Percentiles rank a stretch among this genome's conserved stretches.
Evolutionary conservation across 495 filamentous ascomycete genomes (phyloP).

Genomic region (Hypoxylon lenormandii): DNA sequence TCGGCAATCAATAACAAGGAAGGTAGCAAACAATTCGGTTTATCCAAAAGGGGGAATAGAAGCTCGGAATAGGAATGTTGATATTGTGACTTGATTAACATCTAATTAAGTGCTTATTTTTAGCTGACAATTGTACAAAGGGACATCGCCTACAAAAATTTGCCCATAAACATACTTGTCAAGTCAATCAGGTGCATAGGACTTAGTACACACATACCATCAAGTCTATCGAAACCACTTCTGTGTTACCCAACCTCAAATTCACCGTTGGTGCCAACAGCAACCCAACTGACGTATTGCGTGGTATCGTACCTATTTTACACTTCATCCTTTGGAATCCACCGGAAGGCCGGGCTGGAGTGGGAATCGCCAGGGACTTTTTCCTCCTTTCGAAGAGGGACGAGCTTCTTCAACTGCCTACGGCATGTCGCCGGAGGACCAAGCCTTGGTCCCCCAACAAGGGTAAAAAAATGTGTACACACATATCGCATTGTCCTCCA

Average conservation of each 20-base stretch:
- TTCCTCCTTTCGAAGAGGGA: slow-evolving; percentile 21
- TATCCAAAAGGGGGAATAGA: background rate
- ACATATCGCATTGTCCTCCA: slow-evolving; percentile 17
- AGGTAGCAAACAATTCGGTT: slow-evolving; percentile 2
- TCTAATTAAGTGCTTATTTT: too few relatives aligned
- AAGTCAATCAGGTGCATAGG: too few relatives aligned
- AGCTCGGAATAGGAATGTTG: background rate
- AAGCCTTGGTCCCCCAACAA: slow-evolving; percentile 12
- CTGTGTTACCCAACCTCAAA: background rate
- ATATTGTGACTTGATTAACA: background rate
- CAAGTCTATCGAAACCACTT: too few relatives aligned
- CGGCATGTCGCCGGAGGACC: slow-evolving; percentile 4
- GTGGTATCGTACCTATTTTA: background rate
- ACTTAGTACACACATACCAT: too few relatives aligned
- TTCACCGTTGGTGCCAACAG: slow-evolving; percentile 27
- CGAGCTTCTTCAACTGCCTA: slow-evolving; percentile 12
- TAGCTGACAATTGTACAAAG: too few relatives aligned
- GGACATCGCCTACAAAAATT: too few relatives aligned
- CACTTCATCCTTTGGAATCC: slow-evolving; percentile 1
- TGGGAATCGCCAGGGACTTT: slow-evolving; percentile 23
- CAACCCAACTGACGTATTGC: slow-evolving; percentile 13
- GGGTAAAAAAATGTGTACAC: slow-evolving; percentile 15
- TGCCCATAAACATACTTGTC: too few relatives aligned
- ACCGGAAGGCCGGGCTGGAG: slow-evolving; percentile 26
- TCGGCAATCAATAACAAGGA: background rate